Evolutionary conservation across 2,329 filamentous ascomycete genomes (phyloP), one percentile per base, ranked within the genome.

Genomic region (Fusarium palustre): DNA sequence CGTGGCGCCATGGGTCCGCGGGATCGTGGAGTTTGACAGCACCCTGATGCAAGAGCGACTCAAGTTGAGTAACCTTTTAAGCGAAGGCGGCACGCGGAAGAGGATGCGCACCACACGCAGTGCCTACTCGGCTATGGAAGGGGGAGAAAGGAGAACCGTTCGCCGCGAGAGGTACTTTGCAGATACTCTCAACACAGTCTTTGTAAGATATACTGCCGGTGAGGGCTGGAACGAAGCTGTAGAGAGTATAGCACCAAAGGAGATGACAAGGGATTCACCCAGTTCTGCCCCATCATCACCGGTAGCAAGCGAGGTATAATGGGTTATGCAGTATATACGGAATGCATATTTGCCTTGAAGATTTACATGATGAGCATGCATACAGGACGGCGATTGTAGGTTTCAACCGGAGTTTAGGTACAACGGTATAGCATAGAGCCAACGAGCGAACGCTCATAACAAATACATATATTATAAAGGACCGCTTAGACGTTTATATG

Each of bases 1-100:
- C 68, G 83, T 98, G 3, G 94, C 94, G 0, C 96, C 97, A 0
- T 98, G 93, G 77, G 87, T 98, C n/a, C 91, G 97, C 13, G 85
- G 86, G 38, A 98, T 99, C 63, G 89, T 95, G 3, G 85, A 89
- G 0, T 92, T 91, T 75, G 95, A 98, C 72, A 82, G 88, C 22
- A 85, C 84, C 2, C 85, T 96, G 2, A 91, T 93, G 74, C 83
- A 88, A 64, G 88, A 93, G 68, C 87, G 93, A 13, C 77, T 87
- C 10, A 85, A 86, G 20, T 79, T 92, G 12, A 88, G 88, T 68
- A 88, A 84, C 55, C 78, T 93, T 2, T 79, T 92, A 15, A 88
- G 86, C 54, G 86, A 90, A 66, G 87, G 86, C 8, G 86, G 85
- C 16, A 75, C 72, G 49, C 69, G 72, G 22, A 85, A 83, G 75